Evolutionary conservation across 305 asterid genomes (phyloP), one percentile per base, ranked within the genome.

Genomic region (Fraxinus platypoda): DNA sequence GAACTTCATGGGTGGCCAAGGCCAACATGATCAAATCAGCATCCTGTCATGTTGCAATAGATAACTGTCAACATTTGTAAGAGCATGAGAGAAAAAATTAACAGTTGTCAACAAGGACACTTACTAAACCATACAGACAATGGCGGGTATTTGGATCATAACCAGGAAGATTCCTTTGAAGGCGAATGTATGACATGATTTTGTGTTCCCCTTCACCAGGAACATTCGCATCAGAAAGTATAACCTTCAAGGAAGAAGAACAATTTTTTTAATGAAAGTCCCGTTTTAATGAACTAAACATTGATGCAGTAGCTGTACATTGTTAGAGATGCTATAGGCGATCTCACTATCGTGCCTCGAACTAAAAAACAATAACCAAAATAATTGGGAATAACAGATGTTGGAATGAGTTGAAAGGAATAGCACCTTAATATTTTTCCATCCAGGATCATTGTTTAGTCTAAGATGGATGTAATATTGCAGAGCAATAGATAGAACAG

Each of bases 141-240:
- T 96, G 99, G 34, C 93, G 93, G n/a, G 97, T 94, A 89, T 96
- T 96, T 85, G 98, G 99, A 84, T 96, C 98, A 91, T 84, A 87
- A 71, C 99, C 98, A 81, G 95, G 91, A 81, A 93, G 97, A 85
- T 93, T 96, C 90, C 98, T 92, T 83, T 96, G 98, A 34, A 91
- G 91, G 76, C 99, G 98, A 78, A 96, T 91, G 83, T 94, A 96
- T 43, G 99, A 96, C 99, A 96, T 96, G 82, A 94, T 90, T 81
- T 96, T 96, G 90, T 96, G 99, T 82, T 96, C 99, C 89, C 99
- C 99, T 88, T 96, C 99, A 80, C 99, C 99, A 82, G 99, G 98
- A 90, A 94, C 98, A 88, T 96, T 96, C 62, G 99, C 98, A 88
- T 96, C 99, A 77, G 99, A 96, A 81, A 96, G 98, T 74, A 96